These are phyloP conservation scores for Cicer judaicum DNA, from an alignment of 306 rosid species.

Conservation along the genomic window DNA sequence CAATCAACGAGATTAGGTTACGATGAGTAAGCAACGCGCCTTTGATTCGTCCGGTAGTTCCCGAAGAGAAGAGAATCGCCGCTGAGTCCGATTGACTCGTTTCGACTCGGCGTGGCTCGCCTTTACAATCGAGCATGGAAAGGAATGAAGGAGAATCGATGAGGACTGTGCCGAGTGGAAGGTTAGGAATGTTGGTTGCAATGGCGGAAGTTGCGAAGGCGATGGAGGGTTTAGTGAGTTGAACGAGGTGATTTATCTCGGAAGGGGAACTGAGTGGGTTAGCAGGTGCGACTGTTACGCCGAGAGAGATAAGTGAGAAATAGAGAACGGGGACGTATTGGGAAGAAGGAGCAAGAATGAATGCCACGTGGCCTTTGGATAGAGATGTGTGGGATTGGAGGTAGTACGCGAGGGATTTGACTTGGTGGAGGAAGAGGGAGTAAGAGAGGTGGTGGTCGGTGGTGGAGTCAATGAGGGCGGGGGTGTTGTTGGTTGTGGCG, in stretches of 20 bases:
- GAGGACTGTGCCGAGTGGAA: constrained; percentile 51
- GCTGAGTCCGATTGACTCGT: constrained; percentile 67
- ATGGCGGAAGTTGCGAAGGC: constrained; percentile 64
- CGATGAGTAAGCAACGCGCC: constrained; percentile 74
- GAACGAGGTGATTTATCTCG: constrained; percentile 67
- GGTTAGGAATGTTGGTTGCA: constrained; percentile 43
- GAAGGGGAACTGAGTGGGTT: constrained; percentile 67
- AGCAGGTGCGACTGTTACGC: constrained; percentile 72
- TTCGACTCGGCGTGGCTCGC: background rate
- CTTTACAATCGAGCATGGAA: constrained; percentile 53
- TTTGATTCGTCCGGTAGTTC: constrained; percentile 86
- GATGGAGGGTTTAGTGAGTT: constrained; percentile 59
- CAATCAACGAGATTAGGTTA: constrained; percentile 60
- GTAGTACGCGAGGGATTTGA: constrained; percentile 58
- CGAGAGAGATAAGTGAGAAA: constrained; percentile 69
- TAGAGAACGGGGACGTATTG: constrained; percentile 78
- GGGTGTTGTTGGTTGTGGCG: constrained; percentile 39
- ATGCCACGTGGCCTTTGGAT: constrained; percentile 72
- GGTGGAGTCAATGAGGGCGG: constrained; percentile 60
- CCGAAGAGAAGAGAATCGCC: constrained; percentile 80
- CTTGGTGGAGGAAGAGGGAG: constrained; percentile 55
- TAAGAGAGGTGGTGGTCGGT: constrained; percentile 61
- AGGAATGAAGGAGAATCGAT: constrained; percentile 74
- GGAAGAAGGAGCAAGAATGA: constrained; percentile 70
- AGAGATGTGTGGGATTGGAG: constrained; percentile 52